Base-by-base conservation (phyloP, 495 filamentous ascomycete genomes). In the Thozetella sp. region DNA sequence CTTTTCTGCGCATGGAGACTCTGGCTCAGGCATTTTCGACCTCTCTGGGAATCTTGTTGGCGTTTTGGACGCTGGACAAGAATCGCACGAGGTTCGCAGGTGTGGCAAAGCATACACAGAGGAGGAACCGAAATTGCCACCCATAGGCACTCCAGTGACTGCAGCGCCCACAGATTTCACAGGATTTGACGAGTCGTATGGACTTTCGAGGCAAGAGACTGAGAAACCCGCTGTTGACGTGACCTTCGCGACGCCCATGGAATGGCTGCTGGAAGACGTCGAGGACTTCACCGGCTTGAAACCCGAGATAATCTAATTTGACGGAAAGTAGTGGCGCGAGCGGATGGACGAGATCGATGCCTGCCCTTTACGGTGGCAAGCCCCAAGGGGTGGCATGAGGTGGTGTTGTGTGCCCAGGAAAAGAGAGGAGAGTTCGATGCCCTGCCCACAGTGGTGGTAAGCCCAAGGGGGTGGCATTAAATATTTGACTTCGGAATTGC, bases 181-280 rank as follows among this genome's bases (percentile, higher is more conserved):
- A 15, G 30, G 15, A 6, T 37, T 37, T 37, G 30, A 37, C 30
- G 30, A 37, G 30, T 37, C 30, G 15, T 37, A 6, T 15, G 30
- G 15, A 6, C 15, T 37, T 37, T 15, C 30, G 15, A 37, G 30
- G 30, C n/a, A n/a, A n/a, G 30, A 37, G 30, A 37, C 30, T 15
- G 6, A 37, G 30, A 6, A 37, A 37, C 30, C 6, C 30, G 30
- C 6, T 20, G 51, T 52, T 26, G 60, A 63, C 23, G 19, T 63
- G 17, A 63, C 60, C 40, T 63, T 63, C n/a, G 60, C 60, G 55
- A 43, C 60, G 25, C 60, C 56, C 40, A 63, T 63, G 23, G 12
- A 55, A 51, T 63, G 56, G 56, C 55, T 63, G 13, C n/a, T 63
- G 25, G 60, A 58, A 11, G 56, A 63, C 40, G 58, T 59, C 45